Evolutionary conservation across 352 stramenopile species (phyloP), one percentile per base, ranked within the genome.

Genomic region (Sclerospora graminicola): DNA sequence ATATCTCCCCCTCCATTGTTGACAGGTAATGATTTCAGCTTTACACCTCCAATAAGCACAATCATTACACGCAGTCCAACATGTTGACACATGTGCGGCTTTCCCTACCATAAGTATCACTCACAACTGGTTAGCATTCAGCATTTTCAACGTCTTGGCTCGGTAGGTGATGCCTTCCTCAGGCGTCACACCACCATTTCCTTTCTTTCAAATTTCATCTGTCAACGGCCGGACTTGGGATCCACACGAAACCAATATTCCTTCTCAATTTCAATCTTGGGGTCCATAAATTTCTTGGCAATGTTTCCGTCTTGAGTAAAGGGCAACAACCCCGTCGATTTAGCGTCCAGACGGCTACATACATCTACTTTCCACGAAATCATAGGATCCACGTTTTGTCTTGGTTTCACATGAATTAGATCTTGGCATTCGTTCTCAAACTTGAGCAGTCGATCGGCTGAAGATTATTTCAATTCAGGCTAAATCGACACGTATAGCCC

Each of bases 21-120:
- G 1, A 80, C 48, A 8, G 73, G 75, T 18, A 94, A 34, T 20
- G 66, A 63, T 6, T 73, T 78, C 4, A 96, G 60, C 24, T 76
- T 84, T 41, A 96, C 85, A n/a, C 66, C 69, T 43, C 84, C 86
- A 54, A 98, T 97, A 16, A 77, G 65, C 15, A 96, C 74, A 39
- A 69, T 69, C n/a, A 89, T 56, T 5, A 98, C 93, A 24, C 66
- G 37, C 47, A 97, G 75, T 20, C 88, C 90, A 0, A 98, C 63
- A 20, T 88, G 72, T 35, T 94, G 82, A 54, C 93, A 95, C 94
- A 98, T 98, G 60, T 79, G 8, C 94, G 89, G 61, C 98, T 97
- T 96, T 84, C 37, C 94, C 94, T 64, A 98, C 91, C 5, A 79
- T 87, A n/a, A 98, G 63, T 27, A 94, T 80, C 27, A 98, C 80